Evolutionary conservation across 352 stramenopile genomes (phyloP).

Genomic region (Pythium monospermum): DNA sequence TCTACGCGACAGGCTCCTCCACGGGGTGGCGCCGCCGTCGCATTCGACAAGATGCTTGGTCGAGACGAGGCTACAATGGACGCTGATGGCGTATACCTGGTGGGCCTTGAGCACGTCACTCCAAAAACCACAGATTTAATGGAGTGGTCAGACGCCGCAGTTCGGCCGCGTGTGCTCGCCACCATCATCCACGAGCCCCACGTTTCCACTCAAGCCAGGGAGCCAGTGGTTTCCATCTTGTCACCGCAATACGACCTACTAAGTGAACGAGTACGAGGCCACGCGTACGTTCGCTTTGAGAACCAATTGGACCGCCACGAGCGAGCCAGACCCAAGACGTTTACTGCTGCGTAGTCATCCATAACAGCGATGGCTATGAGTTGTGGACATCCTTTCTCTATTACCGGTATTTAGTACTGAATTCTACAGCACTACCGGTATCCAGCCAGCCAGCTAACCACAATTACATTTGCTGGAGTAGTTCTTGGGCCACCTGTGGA

Average conservation of each 20-base stretch:
- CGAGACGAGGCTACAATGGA: constrained; percentile 1
- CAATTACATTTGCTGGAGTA: no score
- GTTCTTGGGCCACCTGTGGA: no score
- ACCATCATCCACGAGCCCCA: neutral
- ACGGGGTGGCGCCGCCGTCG: neutral
- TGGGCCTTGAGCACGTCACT: neutral
- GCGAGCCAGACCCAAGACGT: constrained; percentile 6
- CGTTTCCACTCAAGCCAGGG: neutral
- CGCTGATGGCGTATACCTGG: constrained; percentile 2
- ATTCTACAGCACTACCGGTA: no score
- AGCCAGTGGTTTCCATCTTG: neutral
- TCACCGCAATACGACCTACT: constrained; percentile 10
- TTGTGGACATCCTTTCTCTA: no score
- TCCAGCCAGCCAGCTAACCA: no score
- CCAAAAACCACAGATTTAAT: neutral
- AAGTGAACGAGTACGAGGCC: neutral
- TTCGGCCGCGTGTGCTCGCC: neutral
- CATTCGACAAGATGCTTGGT: constrained; percentile 8
- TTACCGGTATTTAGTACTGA: no score
- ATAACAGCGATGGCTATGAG: no score
- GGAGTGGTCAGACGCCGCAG: neutral
- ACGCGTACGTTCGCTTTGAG: constrained; percentile 5
- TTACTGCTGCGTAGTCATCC: no score
- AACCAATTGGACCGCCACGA: constrained; percentile 8
- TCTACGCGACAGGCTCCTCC: neutral